Base-by-base conservation (phyloP, 805 yeast species). In the Zygotorulaspora sp. region DNA sequence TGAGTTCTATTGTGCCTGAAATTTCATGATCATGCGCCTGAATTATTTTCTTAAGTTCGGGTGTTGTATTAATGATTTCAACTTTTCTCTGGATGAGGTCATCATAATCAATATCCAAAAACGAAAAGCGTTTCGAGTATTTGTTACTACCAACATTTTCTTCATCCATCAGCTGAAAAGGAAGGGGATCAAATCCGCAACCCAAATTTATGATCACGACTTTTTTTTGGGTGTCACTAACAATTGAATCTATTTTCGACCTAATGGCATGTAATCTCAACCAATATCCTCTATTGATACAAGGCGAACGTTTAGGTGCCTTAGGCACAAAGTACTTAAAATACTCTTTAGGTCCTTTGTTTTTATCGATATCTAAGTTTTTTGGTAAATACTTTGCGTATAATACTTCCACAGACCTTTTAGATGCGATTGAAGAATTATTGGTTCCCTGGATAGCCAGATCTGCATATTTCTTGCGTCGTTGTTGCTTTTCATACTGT, bases 261-360 rank as follows among this genome's bases (percentile, higher is more conserved):
- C 75, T 70, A 34, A 85, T 78, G 2, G 85, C 76, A 49, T 80
- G 78, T 77, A 84, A 78, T 41, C 95, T 66, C 8, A 82, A 65
- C 89, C 92, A 84, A 58, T 84, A 84, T 0, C 94, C 94, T 48
- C 94, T 63, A 52, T 85, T 85, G 25, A 84, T 83, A 3, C 83
- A 79, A 0, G 95, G 94, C 0, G 90, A 78, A 31, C 95, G 63
- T 55, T 89, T 66, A 35, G 76, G 77, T 1, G 76, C 70, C 25
- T 53, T 58, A 3, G 50, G 52, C 2, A 85, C 94, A 61, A 84
- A 84, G 47, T 70, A 67, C 40, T 76, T 70, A 53, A 85, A 83
- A 66, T 80, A 83, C 36, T 64, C 70, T 19, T 25, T 29, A 7
- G 37, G 70, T 57, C 48, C 65, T 51, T 36, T 36, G 2, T 31